phyloP scores from a whole-genome alignment of 495 filamentous ascomycete genomes.

The Penicillium soppii region DNA sequence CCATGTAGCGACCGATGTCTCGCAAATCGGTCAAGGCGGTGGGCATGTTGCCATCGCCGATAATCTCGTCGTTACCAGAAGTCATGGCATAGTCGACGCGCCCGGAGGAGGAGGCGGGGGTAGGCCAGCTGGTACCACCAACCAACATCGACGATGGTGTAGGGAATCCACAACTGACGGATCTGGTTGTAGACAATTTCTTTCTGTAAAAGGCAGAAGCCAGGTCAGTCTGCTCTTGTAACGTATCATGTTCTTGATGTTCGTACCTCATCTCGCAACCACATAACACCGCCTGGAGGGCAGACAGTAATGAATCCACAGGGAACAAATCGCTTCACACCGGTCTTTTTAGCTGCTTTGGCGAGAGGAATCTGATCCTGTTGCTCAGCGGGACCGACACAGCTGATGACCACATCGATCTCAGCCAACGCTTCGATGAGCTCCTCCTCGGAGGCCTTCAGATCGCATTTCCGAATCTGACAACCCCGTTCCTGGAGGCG shows the following conservation, averaged over 20 bases:
- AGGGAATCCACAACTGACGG: conserved; percentile 51
- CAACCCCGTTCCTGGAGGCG: conserved; percentile 46
- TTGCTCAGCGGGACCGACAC: conserved; percentile 45
- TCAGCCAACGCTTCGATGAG: conserved; percentile 46
- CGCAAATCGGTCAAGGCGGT: conserved; percentile 50
- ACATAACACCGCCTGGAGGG: conserved; percentile 48
- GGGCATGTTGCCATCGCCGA: conserved; percentile 50
- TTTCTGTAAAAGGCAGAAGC: conserved; percentile 37
- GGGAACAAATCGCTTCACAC: conserved; percentile 59
- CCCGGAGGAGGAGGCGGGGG: conserved; percentile 51
- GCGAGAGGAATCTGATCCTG: conserved; percentile 53
- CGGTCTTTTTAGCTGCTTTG: conserved; percentile 54
- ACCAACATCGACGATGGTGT: conserved; percentile 62
- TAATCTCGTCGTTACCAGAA: conserved; percentile 42
- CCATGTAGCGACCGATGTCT: conserved; percentile 58
- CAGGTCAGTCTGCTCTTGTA: conserved; percentile 11
- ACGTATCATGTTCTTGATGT: background rate
- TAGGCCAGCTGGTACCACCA: conserved; percentile 59
- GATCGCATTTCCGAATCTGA: conserved; percentile 46
- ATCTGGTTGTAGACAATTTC: conserved; percentile 56
- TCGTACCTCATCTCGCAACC: conserved; percentile 46
- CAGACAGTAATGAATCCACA: conserved; percentile 53
- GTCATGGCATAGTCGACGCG: conserved; percentile 52
- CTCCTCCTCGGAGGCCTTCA: conserved; percentile 44
- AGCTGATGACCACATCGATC: conserved; percentile 55